A percentile compares a stretch with the other conserved stretches of the same genome.
Evolutionary conservation across 2,329 filamentous ascomycete genomes (phyloP).

Genomic region (Cordyceps pruinosa): DNA sequence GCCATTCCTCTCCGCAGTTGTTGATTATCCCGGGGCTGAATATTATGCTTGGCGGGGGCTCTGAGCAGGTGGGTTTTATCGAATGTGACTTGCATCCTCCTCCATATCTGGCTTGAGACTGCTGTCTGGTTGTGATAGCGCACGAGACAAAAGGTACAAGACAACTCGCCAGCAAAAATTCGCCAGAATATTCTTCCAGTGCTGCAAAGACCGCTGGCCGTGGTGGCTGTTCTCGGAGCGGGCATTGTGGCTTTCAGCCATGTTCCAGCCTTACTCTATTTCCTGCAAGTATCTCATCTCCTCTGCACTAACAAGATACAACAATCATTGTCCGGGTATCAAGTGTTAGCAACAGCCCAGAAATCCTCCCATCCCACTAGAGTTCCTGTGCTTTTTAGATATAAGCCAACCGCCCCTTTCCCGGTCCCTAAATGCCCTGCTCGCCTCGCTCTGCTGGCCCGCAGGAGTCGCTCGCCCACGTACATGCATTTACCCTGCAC

Average conservation of each 20-base stretch:
- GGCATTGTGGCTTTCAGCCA: not conserved
- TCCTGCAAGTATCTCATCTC: not conserved
- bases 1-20: not conserved
- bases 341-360: not conserved
- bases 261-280: not conserved
- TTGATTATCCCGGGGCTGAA: not conserved
- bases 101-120: not conserved
- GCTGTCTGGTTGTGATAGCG: not conserved
- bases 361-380: not conserved
- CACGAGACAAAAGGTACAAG: not conserved
- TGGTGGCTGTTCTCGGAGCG: not conserved
- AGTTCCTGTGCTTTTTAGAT: not conserved
- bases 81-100: not conserved
- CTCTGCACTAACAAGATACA: not conserved
- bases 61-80: not conserved
- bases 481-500: not conserved
- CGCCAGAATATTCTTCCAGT: not conserved
- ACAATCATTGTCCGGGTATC: not conserved
- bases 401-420: slow-evolving; percentile 8
- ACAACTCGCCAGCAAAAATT: not conserved
- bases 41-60: not conserved
- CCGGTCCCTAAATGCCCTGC: not conserved
- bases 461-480: not conserved
- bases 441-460: not conserved
- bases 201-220: not conserved